Percentiles rank a stretch among this genome's conserved stretches.
phyloP scores from a whole-genome alignment of 1,284 basidiomycete species.

The Microbotryum saponariae region DNA sequence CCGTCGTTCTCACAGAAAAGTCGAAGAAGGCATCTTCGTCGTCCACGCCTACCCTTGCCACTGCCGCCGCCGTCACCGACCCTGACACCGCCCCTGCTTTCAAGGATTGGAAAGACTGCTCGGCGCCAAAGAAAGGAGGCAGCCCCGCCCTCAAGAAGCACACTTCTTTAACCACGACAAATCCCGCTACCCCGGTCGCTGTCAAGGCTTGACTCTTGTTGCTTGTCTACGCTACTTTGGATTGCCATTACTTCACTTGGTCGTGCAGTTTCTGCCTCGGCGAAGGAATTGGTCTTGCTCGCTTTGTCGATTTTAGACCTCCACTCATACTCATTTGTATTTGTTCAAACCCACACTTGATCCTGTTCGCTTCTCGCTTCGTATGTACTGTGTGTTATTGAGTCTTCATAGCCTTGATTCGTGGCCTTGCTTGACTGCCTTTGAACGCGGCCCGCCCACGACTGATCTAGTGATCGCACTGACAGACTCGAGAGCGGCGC shows the following conservation, averaged over 20 bases:
- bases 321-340: too few relatives aligned
- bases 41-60: neutral
- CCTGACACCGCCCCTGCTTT: too few relatives aligned
- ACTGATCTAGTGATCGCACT: too few relatives aligned
- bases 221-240: neutral
- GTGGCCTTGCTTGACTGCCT: too few relatives aligned
- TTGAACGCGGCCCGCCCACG: too few relatives aligned
- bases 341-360: too few relatives aligned
- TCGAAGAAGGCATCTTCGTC: slow-evolving; percentile 1
- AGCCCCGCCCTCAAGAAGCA: neutral
- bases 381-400: too few relatives aligned
- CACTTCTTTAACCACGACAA: too few relatives aligned
- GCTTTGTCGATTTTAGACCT: neutral
- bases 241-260: neutral
- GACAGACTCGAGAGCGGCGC: too few relatives aligned
- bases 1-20: slow-evolving; percentile 4
- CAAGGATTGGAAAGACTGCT: neutral
- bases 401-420: too few relatives aligned
- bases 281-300: neutral
- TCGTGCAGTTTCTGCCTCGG: neutral
- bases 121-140: neutral
- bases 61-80: neutral
- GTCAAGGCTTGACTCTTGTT: slow-evolving; percentile 6
- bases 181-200: slow-evolving; percentile 4
- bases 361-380: too few relatives aligned